Evolutionary conservation across 1,284 basidiomycete species (phyloP).

Genomic region (Cystobasidium sp.): DNA sequence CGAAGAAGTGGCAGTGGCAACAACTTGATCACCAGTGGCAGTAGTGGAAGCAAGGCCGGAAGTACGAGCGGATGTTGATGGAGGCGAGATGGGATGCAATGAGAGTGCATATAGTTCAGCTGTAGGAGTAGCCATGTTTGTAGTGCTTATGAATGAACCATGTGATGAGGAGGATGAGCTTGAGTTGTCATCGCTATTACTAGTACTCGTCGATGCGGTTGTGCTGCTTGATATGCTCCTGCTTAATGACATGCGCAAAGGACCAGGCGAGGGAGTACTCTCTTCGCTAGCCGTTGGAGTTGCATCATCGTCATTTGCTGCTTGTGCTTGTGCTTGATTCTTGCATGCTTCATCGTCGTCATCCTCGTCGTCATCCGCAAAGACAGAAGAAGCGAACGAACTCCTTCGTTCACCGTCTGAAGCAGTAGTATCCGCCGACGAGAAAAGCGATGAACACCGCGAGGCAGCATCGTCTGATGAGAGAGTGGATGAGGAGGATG

Average conservation of each 20-base stretch:
- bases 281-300: too few species aligned
- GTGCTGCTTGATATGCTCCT: neutral
- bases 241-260: neutral
- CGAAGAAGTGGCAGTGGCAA: too few species aligned
- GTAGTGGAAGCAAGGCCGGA: too few species aligned
- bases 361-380: neutral
- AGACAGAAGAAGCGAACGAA: conserved; percentile 32
- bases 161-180: neutral
- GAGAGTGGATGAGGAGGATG: neutral
- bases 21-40: too few species aligned
- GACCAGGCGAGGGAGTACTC: neutral
- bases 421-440: neutral
- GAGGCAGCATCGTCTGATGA: conserved; percentile 3
- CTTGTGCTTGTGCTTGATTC: neutral
- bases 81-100: neutral
- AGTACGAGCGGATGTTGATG: too few species aligned
- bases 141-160: conserved; percentile 2
- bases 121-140: conserved; percentile 25
- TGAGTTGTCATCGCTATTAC: neutral
- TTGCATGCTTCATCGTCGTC: neutral
- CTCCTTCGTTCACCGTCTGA: neutral
- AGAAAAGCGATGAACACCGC: conserved; percentile 17
- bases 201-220: neutral
- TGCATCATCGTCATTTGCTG: neutral
- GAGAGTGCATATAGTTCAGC: conserved; percentile 2